phyloP scores from a whole-genome alignment of 495 filamentous ascomycete species.

The Penicillium dipodomyicola region DNA sequence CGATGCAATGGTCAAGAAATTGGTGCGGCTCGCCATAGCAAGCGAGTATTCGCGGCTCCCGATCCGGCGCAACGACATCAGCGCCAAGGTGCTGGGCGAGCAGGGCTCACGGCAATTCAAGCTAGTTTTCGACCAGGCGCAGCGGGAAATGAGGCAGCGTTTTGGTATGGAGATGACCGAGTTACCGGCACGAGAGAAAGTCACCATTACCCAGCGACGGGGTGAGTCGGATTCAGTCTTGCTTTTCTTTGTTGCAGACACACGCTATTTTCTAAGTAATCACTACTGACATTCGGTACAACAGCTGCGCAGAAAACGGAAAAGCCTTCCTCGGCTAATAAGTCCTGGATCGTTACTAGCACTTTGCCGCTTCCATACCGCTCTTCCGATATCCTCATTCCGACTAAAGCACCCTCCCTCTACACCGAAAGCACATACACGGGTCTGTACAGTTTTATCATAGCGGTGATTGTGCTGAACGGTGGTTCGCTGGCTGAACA shows the following conservation, averaged over 20 bases:
- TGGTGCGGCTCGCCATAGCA: constrained; percentile 84
- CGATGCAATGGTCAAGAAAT: constrained; percentile 77
- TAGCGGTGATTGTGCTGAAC: constrained; percentile 69
- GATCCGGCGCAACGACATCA: constrained; percentile 76
- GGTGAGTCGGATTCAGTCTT: constrained; percentile 46
- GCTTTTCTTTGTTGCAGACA: not conserved
- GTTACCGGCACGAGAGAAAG: constrained; percentile 75
- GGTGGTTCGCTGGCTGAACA: constrained; percentile 70
- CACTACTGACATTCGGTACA: not conserved
- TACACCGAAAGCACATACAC: constrained; percentile 73
- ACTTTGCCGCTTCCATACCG: constrained; percentile 65
- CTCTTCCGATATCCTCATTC: constrained; percentile 61
- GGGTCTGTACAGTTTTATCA: constrained; percentile 74
- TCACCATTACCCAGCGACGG: constrained; percentile 69
- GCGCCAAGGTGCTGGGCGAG: constrained; percentile 56
- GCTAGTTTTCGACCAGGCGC: constrained; percentile 64
- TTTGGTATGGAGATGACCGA: constrained; percentile 90
- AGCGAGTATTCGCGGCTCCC: constrained; percentile 82
- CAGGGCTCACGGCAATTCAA: constrained; percentile 58
- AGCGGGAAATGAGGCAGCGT: constrained; percentile 56
- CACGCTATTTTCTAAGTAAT: not conserved
- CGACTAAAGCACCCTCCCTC: constrained; percentile 61
- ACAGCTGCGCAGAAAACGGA: constrained; percentile 58
- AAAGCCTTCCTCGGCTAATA: constrained; percentile 52
- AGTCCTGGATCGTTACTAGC: constrained; percentile 73